A percentile compares a stretch with the other conserved stretches of the same genome.
Evolutionary conservation across 495 filamentous ascomycete species (phyloP).

Genomic region (Annulohypoxylon moriforme): DNA sequence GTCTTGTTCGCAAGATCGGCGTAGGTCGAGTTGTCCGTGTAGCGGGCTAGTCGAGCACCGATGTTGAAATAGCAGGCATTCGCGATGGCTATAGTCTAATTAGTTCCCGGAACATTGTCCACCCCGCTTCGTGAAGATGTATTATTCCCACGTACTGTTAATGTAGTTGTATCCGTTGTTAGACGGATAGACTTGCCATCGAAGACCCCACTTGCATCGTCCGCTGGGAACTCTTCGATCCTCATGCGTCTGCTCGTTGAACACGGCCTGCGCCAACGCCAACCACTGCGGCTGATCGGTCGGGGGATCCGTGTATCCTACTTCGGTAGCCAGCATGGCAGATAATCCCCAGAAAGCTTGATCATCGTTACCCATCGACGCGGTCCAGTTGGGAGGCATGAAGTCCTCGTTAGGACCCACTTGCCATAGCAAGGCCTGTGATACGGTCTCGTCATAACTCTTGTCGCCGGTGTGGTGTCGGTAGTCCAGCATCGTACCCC

Average conservation of each 20-base stretch:
- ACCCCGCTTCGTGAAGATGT: neutral
- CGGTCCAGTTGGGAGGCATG: slow-evolving; percentile 67
- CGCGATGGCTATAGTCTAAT: slow-evolving; percentile 56
- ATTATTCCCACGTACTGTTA: slow-evolving; percentile 62
- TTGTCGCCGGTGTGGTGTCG: slow-evolving; percentile 67
- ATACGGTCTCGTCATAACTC: slow-evolving; percentile 64
- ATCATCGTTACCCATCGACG: slow-evolving; percentile 76
- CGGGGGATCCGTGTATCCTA: slow-evolving; percentile 70
- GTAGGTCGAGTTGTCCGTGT: slow-evolving; percentile 71
- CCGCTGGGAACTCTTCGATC: slow-evolving; percentile 68
- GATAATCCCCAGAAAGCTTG: slow-evolving; percentile 80
- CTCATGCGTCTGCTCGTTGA: slow-evolving; percentile 70
- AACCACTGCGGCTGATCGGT: slow-evolving; percentile 71
- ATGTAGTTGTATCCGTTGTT: slow-evolving; percentile 80
- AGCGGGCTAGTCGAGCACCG: slow-evolving; percentile 68
- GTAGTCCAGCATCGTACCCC: slow-evolving; percentile 70
- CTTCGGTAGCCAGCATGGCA: slow-evolving; percentile 75
- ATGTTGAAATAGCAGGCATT: slow-evolving; percentile 75
- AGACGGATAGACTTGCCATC: slow-evolving; percentile 82
- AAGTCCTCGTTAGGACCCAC: slow-evolving; percentile 63
- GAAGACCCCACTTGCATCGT: slow-evolving; percentile 75
- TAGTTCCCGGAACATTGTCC: slow-evolving; percentile 10
- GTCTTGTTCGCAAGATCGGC: slow-evolving; percentile 68
- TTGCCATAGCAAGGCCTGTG: slow-evolving; percentile 64
- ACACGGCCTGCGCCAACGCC: slow-evolving; percentile 75